Base-by-base conservation (phyloP, 306 rosid genomes). In the Glycine latifolia region DNA sequence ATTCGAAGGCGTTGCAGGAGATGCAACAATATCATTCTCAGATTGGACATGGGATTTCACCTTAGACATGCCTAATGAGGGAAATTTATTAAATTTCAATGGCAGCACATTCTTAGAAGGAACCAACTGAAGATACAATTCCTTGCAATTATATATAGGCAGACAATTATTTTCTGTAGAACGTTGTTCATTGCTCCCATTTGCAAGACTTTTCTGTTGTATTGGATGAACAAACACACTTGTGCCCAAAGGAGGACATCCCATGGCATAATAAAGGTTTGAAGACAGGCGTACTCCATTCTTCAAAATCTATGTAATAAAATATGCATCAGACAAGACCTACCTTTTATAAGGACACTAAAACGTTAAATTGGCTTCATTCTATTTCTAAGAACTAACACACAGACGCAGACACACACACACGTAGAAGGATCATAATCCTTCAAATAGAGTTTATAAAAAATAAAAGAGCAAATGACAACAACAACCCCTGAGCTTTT, bases 1-100 rank as follows among this genome's bases (percentile, higher is more conserved):
- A 88, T 82, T 69, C 83, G 86, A 86, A 72, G 98, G 98, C 63
- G 98, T 94, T 76, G 54, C 89, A 37, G 97, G 97, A 77, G 97
- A 89, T 75, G 89, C 84, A 80, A 62, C 37, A 60, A 46, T 54
- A 74, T 86, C 92, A 85, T 71, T 89, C 81, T 84, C 91, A 53
- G 70, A 67, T 69, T 50, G 77, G 67, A 55, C 77, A 74, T 9
- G 72, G 62, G 85, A 77, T 66, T 87, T 88, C 39, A 75, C 82
- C 9, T 75, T 74, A 79, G 86, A 78, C 74, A 80, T 72, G 72
- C 78, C 72, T 62, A 58, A 77, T 16, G 82, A 80, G 46, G 82
- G 69, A 3, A 79, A 16, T n/a, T 72, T 75, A 85, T 79, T 71
- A 80, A 37, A 74, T 74, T 66, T 80, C 79, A 69, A 33, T 26